phyloP scores from a whole-genome alignment of 441 rosid species.

The Sinapis alba region DNA sequence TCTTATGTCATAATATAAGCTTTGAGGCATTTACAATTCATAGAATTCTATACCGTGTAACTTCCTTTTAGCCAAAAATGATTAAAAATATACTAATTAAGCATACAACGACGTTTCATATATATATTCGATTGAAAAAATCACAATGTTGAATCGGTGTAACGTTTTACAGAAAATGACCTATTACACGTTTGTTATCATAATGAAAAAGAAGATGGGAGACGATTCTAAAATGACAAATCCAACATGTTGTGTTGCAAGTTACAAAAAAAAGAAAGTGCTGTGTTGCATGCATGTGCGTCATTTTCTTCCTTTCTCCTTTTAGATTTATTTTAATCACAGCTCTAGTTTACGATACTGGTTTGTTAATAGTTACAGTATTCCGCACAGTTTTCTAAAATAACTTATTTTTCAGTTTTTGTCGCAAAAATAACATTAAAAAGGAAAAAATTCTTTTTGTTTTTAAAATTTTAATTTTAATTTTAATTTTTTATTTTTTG shows the following conservation, averaged over 20 bases:
- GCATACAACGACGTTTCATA: not conserved
- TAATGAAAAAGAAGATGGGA: not conserved
- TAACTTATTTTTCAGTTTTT: no score
- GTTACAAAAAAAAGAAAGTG: no score
- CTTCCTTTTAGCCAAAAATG: not conserved
- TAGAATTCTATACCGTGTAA: not conserved
- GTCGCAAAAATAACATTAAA: no score
- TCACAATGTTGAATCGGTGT: not conserved
- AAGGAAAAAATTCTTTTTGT: no score
- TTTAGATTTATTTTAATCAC: not conserved
- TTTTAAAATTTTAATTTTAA: no score
- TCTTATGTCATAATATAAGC: slow-evolving; percentile 36
- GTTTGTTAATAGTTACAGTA: not conserved
- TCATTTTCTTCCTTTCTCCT: not conserved
- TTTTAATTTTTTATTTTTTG: no score
- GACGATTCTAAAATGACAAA: slow-evolving; percentile 1
- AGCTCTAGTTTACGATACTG: not conserved
- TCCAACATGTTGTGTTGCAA: not conserved
- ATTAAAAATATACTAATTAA: not conserved
- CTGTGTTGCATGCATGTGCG: not conserved
- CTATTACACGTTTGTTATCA: not conserved
- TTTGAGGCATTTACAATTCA: not conserved
- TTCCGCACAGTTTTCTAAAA: no score
- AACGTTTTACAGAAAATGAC: slow-evolving; percentile 2
- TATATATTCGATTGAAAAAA: not conserved